These are phyloP conservation scores for Hirsutella rhossiliensis DNA, from an alignment of 2,329 filamentous ascomycete species.

Conservation along the genomic window DNA sequence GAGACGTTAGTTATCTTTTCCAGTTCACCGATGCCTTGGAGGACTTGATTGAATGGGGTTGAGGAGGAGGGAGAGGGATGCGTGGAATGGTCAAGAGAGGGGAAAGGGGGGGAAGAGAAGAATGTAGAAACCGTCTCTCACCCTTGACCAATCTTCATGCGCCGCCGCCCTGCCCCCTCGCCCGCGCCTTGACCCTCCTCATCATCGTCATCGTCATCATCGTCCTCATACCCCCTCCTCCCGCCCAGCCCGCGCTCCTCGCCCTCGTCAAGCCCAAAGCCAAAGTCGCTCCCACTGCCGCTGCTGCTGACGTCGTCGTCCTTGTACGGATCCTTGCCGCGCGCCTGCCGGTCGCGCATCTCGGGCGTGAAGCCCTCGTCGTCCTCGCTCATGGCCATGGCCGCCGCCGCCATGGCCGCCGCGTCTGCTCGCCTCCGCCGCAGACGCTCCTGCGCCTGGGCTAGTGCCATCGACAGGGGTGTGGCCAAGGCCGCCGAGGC, in stretches of 20 bases:
- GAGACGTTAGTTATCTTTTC: not conserved
- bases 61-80: not conserved
- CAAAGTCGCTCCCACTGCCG: constrained; percentile 1
- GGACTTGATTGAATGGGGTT: no score
- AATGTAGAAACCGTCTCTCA: not conserved
- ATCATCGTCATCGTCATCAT: not conserved
- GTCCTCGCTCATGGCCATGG: not conserved
- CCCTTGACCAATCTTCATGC: not conserved
- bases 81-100: no score
- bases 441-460: no score
- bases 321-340: constrained; percentile 43
- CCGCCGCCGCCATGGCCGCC: not conserved
- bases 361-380: constrained; percentile 27
- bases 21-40: no score
- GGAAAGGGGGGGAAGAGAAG: no score
- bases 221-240: not conserved
- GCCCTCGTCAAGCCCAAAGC: not conserved
- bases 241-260: no score
- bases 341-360: constrained; percentile 47
- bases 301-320: constrained; percentile 16
- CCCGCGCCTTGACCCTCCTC: not conserved
- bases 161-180: not conserved
- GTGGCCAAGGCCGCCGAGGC: no score
- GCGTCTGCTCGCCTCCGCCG: not conserved
- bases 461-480: no score